Evolutionary conservation across 768 basidiomycete genomes (phyloP).

Genomic region (Lyophyllum semitale): DNA sequence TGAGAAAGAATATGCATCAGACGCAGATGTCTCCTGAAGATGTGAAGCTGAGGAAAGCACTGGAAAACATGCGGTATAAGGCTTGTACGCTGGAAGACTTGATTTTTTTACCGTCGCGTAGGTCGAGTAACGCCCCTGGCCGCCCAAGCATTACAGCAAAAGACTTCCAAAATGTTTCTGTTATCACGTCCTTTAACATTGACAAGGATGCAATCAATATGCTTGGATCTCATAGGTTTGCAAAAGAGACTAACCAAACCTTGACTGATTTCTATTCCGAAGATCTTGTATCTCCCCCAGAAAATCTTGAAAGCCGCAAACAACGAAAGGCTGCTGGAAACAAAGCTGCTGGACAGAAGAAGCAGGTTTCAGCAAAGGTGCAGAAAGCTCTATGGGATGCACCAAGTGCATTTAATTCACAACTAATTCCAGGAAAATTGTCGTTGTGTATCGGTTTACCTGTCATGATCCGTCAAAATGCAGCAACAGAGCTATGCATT

Average conservation of each 20-base stretch:
- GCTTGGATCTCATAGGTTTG: background rate
- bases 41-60: slow-evolving; percentile 23
- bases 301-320: no score
- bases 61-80: slow-evolving; percentile 41
- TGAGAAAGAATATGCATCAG: slow-evolving; percentile 36
- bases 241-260: background rate
- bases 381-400: slow-evolving; percentile 4
- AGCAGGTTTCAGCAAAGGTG: background rate
- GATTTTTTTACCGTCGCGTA: slow-evolving; percentile 27
- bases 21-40: slow-evolving; percentile 19
- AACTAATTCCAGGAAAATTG: background rate
- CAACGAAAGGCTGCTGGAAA: no score
- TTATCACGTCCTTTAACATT: slow-evolving; percentile 25
- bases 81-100: slow-evolving; percentile 39
- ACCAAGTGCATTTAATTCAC: background rate
- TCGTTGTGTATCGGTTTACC: background rate
- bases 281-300: background rate
- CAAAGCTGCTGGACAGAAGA: no score
- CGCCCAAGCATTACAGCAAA: slow-evolving; percentile 3
- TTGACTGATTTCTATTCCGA: background rate
- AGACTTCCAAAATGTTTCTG: slow-evolving; percentile 32
- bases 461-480: no score
- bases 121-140: slow-evolving; percentile 14
- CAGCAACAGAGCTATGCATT: slow-evolving; percentile 3
- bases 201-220: background rate